Conservation (phyloP, 2,329 filamentous ascomycete species). For the Dichotomopilus funicola region DNA sequence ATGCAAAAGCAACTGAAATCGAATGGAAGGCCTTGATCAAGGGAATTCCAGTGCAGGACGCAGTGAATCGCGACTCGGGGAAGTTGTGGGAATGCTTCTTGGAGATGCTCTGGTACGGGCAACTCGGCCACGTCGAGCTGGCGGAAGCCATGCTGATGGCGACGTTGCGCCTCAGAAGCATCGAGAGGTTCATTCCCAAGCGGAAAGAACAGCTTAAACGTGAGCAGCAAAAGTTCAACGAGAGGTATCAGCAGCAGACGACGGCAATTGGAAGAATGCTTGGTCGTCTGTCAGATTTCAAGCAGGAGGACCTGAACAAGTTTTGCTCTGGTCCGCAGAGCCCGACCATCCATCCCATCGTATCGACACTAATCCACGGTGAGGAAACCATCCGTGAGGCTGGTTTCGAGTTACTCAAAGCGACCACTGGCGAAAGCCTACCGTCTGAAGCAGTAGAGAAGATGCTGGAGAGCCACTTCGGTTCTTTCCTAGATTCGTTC, state of each 20-base stretch:
- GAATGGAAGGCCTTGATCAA: conserved; percentile 62
- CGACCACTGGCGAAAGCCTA: conserved; percentile 61
- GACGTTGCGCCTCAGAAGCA: conserved; percentile 61
- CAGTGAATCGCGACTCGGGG: conserved; percentile 63
- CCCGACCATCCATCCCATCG: conserved; percentile 60
- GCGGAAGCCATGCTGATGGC: conserved; percentile 68
- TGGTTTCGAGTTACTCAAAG: conserved; percentile 75
- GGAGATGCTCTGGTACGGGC: conserved; percentile 56
- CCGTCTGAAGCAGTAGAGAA: conserved; percentile 45
- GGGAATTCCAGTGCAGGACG: conserved; percentile 56
- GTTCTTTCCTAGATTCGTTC: conserved; percentile 39
- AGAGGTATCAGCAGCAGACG: conserved; percentile 38
- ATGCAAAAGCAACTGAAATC: conserved; percentile 62
- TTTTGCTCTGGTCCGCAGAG: conserved; percentile 61
- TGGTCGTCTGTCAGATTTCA: conserved; percentile 72
- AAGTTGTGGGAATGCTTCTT: conserved; percentile 74
- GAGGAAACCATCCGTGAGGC: conserved; percentile 73
- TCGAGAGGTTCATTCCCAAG: conserved; percentile 64
- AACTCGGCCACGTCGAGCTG: conserved; percentile 52
- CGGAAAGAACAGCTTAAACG: conserved; percentile 40
- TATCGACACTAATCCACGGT: conserved; percentile 75
- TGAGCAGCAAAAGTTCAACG: conserved; percentile 67
- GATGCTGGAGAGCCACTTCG: conserved; percentile 41
- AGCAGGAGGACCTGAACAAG: conserved; percentile 57
- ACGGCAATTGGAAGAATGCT: conserved; percentile 66